Evolutionary conservation across 1,139 yeast species (phyloP).

Genomic region (Taphrina communis): DNA sequence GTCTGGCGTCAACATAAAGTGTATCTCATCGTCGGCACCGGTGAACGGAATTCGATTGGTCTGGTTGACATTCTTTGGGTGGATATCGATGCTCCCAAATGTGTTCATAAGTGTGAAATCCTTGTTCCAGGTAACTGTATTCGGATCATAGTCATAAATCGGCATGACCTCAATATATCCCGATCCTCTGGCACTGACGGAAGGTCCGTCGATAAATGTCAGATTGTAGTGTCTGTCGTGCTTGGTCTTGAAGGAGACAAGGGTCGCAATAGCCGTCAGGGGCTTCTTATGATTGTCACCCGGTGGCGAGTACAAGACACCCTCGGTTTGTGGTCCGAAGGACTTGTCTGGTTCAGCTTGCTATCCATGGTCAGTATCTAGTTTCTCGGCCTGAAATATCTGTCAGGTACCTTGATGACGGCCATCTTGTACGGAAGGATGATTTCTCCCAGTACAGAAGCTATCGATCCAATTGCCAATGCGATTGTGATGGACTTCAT

Average conservation of each 20-base stretch:
- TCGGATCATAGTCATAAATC: conserved; percentile 5
- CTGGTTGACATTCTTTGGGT: neutral
- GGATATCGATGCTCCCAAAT: neutral
- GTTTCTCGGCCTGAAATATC: neutral
- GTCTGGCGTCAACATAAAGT: conserved; percentile 10
- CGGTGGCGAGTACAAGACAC: conserved; percentile 6
- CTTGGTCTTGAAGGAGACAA: conserved; percentile 13
- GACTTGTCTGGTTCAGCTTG: conserved; percentile 19
- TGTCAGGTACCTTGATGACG: conserved; percentile 1
- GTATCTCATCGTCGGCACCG: conserved; percentile 2
- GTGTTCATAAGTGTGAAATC: neutral
- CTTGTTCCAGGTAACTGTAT: conserved; percentile 12
- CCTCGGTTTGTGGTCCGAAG: conserved; percentile 8
- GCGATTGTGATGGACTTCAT: conserved; percentile 1
- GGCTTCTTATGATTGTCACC: neutral
- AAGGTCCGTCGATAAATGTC: conserved; percentile 5
- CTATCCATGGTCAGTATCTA: neutral
- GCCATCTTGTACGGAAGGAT: conserved; percentile 15
- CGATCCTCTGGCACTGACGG: neutral
- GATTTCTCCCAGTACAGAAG: conserved; percentile 1
- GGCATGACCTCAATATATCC: neutral
- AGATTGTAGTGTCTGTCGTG: conserved; percentile 2
- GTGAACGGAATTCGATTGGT: conserved; percentile 1
- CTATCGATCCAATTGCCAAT: neutral
- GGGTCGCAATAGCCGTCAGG: conserved; percentile 3